Conservation (phyloP, 2,329 filamentous ascomycete genomes). For the Epichloe scottii region DNA sequence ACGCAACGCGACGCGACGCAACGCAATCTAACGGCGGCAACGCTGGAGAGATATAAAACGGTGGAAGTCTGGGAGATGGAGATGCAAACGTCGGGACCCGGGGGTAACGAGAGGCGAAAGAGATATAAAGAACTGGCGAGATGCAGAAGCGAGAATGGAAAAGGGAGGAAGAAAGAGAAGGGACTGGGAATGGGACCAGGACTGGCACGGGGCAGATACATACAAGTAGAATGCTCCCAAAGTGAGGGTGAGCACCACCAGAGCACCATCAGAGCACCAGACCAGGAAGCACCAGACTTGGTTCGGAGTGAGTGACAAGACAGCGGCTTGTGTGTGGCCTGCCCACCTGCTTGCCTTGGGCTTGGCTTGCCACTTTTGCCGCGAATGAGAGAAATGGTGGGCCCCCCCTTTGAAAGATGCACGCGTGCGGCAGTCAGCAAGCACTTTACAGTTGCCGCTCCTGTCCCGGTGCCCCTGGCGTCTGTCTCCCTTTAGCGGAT, state of each 20-base stretch:
- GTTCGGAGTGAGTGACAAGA: too few relatives aligned
- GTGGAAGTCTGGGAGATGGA: neutral
- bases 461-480: neutral
- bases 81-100: neutral
- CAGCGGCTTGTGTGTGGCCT: too few relatives aligned
- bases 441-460: neutral
- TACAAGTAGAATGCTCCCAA: too few relatives aligned
- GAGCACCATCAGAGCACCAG: too few relatives aligned
- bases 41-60: neutral
- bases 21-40: neutral
- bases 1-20: neutral
- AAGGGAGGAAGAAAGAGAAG: constrained; percentile 1
- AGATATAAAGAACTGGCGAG: constrained; percentile 3
- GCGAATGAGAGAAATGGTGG: neutral
- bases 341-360: too few relatives aligned
- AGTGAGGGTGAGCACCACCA: too few relatives aligned
- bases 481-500: neutral
- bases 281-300: too few relatives aligned
- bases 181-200: neutral
- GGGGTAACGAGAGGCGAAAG: constrained; percentile 3
- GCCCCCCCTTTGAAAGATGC: neutral
- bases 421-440: neutral
- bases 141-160: constrained; percentile 3
- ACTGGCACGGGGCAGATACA: neutral
- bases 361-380: neutral